Conservation (phyloP, 140 eudicot genomes). For the Flaveria floridana region DNA sequence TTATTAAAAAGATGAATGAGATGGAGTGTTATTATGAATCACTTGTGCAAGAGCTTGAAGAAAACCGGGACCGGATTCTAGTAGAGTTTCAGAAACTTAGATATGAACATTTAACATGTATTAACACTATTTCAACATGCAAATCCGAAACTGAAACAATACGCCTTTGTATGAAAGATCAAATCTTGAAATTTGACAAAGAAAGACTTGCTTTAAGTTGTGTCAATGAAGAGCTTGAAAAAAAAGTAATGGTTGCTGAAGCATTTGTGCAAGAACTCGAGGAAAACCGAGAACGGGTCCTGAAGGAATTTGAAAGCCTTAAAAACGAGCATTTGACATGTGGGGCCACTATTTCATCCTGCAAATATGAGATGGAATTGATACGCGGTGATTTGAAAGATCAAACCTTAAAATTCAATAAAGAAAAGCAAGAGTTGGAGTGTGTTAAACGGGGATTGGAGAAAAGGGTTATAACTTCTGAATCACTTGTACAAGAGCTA, state of each 20-base stretch:
- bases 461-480: slow-evolving; percentile 31
- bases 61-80: slow-evolving; percentile 73
- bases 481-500: slow-evolving; percentile 70
- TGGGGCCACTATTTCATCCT: slow-evolving; percentile 35
- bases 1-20: slow-evolving; percentile 70
- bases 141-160: slow-evolving; percentile 68
- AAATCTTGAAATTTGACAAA: slow-evolving; percentile 48
- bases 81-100: slow-evolving; percentile 79
- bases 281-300: slow-evolving; percentile 65
- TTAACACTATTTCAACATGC: slow-evolving; percentile 56
- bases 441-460: slow-evolving; percentile 23
- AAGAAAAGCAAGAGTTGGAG: slow-evolving; percentile 28
- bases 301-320: slow-evolving; percentile 68
- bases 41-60: slow-evolving; percentile 90
- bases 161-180: slow-evolving; percentile 60
- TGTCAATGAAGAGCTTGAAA: slow-evolving; percentile 70
- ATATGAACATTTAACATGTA: slow-evolving; percentile 76
- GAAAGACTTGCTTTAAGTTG: slow-evolving; percentile 64
- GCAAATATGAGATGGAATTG: slow-evolving; percentile 20
- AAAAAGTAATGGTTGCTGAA: slow-evolving; percentile 59
- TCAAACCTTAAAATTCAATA: slow-evolving; percentile 22
- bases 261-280: slow-evolving; percentile 82
- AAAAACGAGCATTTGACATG: slow-evolving; percentile 76
- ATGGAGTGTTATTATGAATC: slow-evolving; percentile 96
- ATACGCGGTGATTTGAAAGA: slow-evolving; percentile 21